Evolutionary conservation across 148 eudicot genomes (phyloP), one percentile per base, ranked within the genome.

Genomic region (Hydrangea macrophylla): DNA sequence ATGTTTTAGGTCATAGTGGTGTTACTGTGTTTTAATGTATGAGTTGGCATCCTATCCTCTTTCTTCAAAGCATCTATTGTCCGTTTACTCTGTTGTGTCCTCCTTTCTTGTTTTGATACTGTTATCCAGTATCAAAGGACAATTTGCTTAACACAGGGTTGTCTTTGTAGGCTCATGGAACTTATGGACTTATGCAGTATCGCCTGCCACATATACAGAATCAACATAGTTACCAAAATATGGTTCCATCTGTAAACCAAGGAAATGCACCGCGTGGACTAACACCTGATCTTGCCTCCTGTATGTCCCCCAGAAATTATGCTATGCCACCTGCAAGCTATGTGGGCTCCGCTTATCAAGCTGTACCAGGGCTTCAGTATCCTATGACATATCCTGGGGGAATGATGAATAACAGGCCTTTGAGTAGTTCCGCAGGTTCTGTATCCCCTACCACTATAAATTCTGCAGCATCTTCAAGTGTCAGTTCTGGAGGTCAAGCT

Each of bases 171-270:
- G 80, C 84, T 69, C 81, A 90, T 56, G 92, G 99, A 70, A 71
- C 87, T 69, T 95, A 95, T 68, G 96, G 98, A 15, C 78, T 89
- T 61, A 60, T 94, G 85, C 97, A 77, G 55, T 89, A 87, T 85
- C 92, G 96, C 70, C 62, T 82, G 68, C 96, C 97, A 30, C 76
- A 80, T 25, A 70, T 85, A 84, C 98, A 89, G 75, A 90, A 78
- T 74, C 98, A 86, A 71, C 83, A 78, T 36, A 79, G 85, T 55
- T 88, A 75, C 70, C 90, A 77, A 48, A 82, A 77, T 73, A 62
- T 84, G 64, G 24, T 79, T 57, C 77, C 85, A 72, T 70, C 80
- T 9, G 71, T 73, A 64, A 85, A 82, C 75, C 97, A 87, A 69
- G 93, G 88, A 57, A 87, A 76, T 81, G 78, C 71, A 25, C 64